Evolutionary conservation across 2,329 filamentous ascomycete species (phyloP), one percentile per base, ranked within the genome.

Genomic region (Gnomoniopsis sp.): DNA sequence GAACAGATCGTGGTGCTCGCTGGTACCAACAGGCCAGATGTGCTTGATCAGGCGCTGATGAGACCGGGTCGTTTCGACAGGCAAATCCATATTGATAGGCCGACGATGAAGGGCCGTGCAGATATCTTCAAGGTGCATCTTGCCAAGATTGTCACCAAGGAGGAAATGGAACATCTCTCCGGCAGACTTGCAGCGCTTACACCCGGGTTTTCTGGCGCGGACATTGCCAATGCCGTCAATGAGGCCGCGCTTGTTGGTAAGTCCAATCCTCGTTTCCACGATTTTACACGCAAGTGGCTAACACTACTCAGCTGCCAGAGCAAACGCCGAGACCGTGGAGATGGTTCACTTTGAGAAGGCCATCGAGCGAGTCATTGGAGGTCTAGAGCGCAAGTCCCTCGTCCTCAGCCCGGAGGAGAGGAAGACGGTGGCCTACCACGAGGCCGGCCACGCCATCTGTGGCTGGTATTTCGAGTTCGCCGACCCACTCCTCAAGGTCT

Each of bases 221-320:
- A 99, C 72, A 99, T 99, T 74, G 92, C 95, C 71, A 99, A 99
- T 74, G 96, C 93, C 71, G 92, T 96, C 67, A 99, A 99, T 71
- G 95, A 99, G 79, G 95, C 95, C 65, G 95, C 95, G 57, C 79
- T 99, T 49, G 93, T 98, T 71, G 95, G 92, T 96, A 83, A 72
- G 88, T 77, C 6, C 54, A 17, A 22, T 51, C n/a, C 17, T 33
- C 14, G 17, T 23, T 34, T 26, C 8, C 14, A 62, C 15, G 57
- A 11, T 34, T 15, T 51, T 47, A 46, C 19, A 19, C 12, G 23
- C 11, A 26, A 15, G 26, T 43, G 26, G 38, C 58, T 46, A 34
- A 50, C 30, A 34, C 38, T 50, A 49, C 64, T 41, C 66, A 96
- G 92, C 93, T 72, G 95, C 95, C 62, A 87, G 95, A 71, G 82